Conservation (phyloP, 2,329 filamentous ascomycete species). For the Ophiognomonia clavigignenti-juglandacearum region DNA sequence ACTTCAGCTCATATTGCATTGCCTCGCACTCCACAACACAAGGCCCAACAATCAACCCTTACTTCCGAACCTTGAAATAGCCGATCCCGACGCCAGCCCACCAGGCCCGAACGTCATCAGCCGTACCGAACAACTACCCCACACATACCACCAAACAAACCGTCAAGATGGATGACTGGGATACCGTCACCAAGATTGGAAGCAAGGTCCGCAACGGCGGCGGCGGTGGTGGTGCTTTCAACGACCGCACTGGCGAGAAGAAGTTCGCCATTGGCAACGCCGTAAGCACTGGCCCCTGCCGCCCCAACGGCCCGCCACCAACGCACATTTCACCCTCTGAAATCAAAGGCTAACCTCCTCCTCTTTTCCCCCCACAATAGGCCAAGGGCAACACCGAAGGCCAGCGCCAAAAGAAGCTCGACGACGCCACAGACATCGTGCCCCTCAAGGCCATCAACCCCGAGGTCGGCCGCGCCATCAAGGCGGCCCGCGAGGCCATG, state of each 20-base stretch:
- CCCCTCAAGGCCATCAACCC: no score
- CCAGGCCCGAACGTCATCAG: no score
- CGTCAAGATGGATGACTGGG: constrained; percentile 76
- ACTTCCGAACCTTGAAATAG: not conserved
- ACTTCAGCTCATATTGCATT: no score
- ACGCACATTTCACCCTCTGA: not conserved
- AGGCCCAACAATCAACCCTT: not conserved
- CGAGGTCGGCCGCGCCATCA: constrained; percentile 82
- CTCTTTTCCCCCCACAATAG: constrained; percentile 42
- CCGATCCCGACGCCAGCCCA: constrained; percentile 12
- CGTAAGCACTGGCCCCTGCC: constrained; percentile 45
- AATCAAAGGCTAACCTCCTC: not conserved
- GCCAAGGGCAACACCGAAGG: constrained; percentile 58
- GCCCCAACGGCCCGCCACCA: not conserved
- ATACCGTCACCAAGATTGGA: constrained; percentile 93
- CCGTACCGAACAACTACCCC: constrained; percentile 6
- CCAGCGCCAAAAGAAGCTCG: constrained; percentile 95
- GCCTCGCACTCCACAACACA: not conserved
- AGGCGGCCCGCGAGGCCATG: constrained; percentile 74
- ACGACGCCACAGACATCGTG: constrained; percentile 94
- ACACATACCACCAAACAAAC: constrained; percentile 17
- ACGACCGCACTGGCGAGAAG: no score
- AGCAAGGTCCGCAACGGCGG: constrained; percentile 72
- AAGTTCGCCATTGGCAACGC: constrained; percentile 74
- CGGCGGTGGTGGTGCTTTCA: no score